These are phyloP conservation scores for Bipolaris sorokiniana DNA, from an alignment of 2,329 filamentous ascomycete genomes.

Conservation along the genomic window DNA sequence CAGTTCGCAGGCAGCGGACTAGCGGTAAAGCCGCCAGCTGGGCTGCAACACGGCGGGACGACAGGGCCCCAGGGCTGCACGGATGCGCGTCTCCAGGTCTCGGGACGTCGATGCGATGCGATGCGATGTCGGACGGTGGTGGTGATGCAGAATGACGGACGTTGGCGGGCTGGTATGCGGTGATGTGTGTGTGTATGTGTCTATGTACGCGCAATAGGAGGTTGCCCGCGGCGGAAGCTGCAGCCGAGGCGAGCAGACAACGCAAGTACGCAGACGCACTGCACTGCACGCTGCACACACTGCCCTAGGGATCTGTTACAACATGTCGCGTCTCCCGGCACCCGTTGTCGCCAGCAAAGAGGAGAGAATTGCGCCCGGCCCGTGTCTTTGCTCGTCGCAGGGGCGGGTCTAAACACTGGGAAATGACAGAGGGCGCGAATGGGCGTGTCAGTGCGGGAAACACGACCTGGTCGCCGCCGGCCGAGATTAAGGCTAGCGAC, in stretches of 20 bases:
- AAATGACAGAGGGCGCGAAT: conserved; percentile 26
- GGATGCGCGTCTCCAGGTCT: not conserved
- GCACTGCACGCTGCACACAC: too few relatives aligned
- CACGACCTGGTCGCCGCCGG: conserved; percentile 13
- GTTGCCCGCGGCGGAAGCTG: conserved; percentile 26
- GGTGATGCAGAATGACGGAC: not conserved
- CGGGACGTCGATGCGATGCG: not conserved
- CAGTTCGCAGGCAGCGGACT: conserved; percentile 7
- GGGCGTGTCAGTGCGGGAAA: conserved; percentile 24
- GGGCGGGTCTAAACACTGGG: conserved; percentile 24
- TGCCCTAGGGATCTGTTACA: not conserved
- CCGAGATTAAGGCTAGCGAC: conserved; percentile 25
- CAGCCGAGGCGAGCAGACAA: conserved; percentile 23
- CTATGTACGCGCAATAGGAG: not conserved
- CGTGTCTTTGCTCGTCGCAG: not conserved
- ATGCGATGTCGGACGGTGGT: not conserved
- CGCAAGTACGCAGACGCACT: not conserved
- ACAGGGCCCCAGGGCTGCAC: not conserved
- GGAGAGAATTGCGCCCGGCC: conserved; percentile 8
- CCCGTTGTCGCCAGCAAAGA: conserved; percentile 10
- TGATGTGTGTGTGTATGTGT: conserved; percentile 1
- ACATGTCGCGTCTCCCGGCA: conserved; percentile 9
- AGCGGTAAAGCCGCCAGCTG: conserved; percentile 11
- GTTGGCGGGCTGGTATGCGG: not conserved
- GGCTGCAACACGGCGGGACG: conserved; percentile 2